phyloP scores from a whole-genome alignment of 768 basidiomycete genomes.

The Leccinellum luteum region DNA sequence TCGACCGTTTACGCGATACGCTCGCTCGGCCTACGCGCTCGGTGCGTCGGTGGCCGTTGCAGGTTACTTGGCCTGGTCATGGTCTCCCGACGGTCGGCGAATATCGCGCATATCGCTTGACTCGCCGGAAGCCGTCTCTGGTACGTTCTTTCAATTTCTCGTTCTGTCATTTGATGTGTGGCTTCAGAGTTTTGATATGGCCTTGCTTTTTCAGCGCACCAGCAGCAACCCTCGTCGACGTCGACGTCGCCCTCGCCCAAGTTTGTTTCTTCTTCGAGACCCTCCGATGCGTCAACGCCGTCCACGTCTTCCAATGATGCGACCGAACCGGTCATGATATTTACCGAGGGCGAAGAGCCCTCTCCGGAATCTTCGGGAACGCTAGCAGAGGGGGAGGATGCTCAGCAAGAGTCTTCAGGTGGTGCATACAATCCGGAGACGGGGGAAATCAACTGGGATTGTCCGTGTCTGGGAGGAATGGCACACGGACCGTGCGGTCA shows the following conservation, averaged over 20 bases:
- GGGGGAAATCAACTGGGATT: conserved; percentile 99
- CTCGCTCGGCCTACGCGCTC: conserved; percentile 33
- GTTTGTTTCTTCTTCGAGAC: conserved; percentile 3
- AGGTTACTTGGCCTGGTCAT: conserved; percentile 49
- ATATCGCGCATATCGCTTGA: conserved; percentile 53
- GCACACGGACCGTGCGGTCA: conserved; percentile 94
- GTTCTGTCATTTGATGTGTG: too few species aligned
- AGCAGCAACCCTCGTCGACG: not conserved
- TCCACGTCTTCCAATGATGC: conserved; percentile 19
- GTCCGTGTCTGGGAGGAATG: conserved; percentile 98
- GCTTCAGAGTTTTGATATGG: not conserved
- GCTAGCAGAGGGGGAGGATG: conserved; percentile 21
- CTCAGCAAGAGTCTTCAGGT: conserved; percentile 29
- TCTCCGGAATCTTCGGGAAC: conserved; percentile 7
- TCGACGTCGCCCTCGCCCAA: not conserved
- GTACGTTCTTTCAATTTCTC: conserved; percentile 20
- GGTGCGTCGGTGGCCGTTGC: conserved; percentile 45
- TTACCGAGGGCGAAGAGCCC: conserved; percentile 4
- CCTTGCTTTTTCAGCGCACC: not conserved
- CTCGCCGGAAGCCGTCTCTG: conserved; percentile 30
- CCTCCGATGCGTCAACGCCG: conserved; percentile 21
- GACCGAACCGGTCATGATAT: conserved; percentile 2
- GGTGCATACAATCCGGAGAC: conserved; percentile 93
- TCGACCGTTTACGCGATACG: conserved; percentile 24
- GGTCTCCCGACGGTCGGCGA: conserved; percentile 39